A percentile compares a stretch with the other conserved stretches of the same genome.
phyloP scores from a whole-genome alignment of 768 basidiomycete species.

The Podaxis carcinomalis region DNA sequence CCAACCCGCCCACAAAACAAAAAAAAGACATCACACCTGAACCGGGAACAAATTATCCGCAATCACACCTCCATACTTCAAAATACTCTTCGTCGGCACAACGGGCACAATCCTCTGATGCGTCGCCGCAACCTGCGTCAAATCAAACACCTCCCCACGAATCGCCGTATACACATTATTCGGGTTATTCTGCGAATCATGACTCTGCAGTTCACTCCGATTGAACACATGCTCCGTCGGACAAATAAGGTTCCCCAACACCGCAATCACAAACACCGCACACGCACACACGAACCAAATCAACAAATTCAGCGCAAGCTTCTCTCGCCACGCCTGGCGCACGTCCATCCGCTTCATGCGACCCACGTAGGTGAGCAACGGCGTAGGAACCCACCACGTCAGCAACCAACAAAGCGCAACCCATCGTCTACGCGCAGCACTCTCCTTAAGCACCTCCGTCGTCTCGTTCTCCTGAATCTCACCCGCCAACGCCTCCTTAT shows the following conservation, averaged over 20 bases:
- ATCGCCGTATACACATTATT: conserved; percentile 80
- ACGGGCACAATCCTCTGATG: conserved; percentile 71
- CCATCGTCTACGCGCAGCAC: conserved; percentile 80
- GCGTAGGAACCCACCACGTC: conserved; percentile 88
- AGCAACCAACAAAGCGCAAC: conserved; percentile 82
- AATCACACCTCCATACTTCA: conserved; percentile 79
- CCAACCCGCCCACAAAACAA: background rate
- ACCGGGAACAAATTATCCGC: conserved; percentile 88
- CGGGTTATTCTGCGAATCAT: conserved; percentile 57
- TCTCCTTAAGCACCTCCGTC: conserved; percentile 82
- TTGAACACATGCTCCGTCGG: conserved; percentile 93
- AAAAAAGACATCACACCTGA: conserved; percentile 50
- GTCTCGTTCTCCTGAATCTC: conserved; percentile 88
- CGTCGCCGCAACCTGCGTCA: conserved; percentile 58
- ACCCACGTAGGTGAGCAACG: conserved; percentile 64
- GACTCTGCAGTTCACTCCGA: conserved; percentile 65
- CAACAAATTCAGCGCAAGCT: conserved; percentile 89
- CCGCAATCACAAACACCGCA: conserved; percentile 88
- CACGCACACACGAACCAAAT: conserved; percentile 94
- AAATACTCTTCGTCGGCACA: conserved; percentile 66
- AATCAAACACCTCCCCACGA: conserved; percentile 93
- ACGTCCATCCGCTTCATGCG: conserved; percentile 94
- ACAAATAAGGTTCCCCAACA: conserved; percentile 86
- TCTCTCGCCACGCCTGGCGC: conserved; percentile 96
- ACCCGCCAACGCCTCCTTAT: conserved; percentile 82